A percentile compares a stretch with the other conserved stretches of the same genome.
Conservation (phyloP, 75 land plant genomes). For the Picea glauca region DNA sequence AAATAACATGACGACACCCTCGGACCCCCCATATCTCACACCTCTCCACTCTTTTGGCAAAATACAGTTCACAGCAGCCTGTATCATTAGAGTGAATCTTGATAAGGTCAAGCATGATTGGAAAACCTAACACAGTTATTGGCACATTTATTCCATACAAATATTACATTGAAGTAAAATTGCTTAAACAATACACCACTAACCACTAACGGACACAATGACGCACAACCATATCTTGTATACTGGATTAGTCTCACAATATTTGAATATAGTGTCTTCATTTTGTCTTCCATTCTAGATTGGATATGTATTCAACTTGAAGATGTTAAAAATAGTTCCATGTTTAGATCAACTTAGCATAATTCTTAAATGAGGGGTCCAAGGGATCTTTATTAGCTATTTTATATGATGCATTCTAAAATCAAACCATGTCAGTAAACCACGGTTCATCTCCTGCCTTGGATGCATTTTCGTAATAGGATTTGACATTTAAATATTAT, state of each 20-base stretch:
- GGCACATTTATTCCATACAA: no score
- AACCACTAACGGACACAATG: not conserved
- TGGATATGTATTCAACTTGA: not conserved
- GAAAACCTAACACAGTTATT: not conserved
- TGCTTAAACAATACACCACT: not conserved
- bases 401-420: not conserved
- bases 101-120: not conserved
- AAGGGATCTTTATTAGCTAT: not conserved
- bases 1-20: conserved; percentile 43
- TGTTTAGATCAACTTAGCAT: not conserved
- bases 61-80: conserved; percentile 72
- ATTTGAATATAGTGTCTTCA: not conserved
- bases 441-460: not conserved
- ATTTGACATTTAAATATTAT: no score
- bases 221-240: not conserved
- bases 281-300: not conserved
- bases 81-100: not conserved
- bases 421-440: not conserved
- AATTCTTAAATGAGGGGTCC: not conserved
- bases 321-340: not conserved
- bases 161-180: not conserved
- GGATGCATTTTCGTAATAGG: not conserved
- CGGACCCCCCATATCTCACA: conserved; percentile 68
- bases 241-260: not conserved
- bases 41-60: conserved; percentile 73